Evolutionary conservation across 148 eudicot genomes (phyloP), one percentile per base, ranked within the genome.

Genomic region (Chenopodium album): DNA sequence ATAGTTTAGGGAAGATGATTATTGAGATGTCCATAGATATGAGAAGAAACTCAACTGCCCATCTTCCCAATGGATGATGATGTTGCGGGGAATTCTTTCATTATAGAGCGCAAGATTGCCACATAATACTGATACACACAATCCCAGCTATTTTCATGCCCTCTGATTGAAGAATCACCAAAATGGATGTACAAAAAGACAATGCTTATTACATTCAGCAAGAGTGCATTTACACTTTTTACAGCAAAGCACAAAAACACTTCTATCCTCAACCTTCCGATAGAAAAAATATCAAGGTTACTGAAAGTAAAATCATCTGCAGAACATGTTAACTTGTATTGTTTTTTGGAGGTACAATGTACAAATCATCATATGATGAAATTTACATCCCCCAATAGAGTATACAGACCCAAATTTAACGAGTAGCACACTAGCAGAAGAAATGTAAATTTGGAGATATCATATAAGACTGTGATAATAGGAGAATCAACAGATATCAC

Each of bases 121-220:
- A 82, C 85, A 80, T 78, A 78, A 84, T 69, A 82, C 82, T 80
- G 88, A 86, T 84, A 86, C 90, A 86, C 86, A 88, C 87, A 79
- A 73, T 73, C 85, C 79, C 87, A 81, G 90, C 85, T 34, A 65
- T 56, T 2, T 10, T 71, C 20, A 71, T 14, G 23, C 41, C 29
- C n/a, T 60, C 65, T 23, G 19, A 62, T 22, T 17, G 75, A 71
- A 41, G 50, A 37, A 41, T 71, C 50, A 20, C 44, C 52, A 37
- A 71, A 7, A 19, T 4, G 26, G 20, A 5, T 5, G 44, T 41
- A 41, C 44, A 41, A 41, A 37, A 37, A 37, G 41, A 37, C 41
- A 37, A 37, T 32, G 34, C 2, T 32, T 32, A 32, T 3, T 32
- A 32, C 29, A 28, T 28, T 28, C 29, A 68, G 71, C 44, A 62